phyloP scores from a whole-genome alignment of 2,329 filamentous ascomycete genomes.

The Aspergillus latus region DNA sequence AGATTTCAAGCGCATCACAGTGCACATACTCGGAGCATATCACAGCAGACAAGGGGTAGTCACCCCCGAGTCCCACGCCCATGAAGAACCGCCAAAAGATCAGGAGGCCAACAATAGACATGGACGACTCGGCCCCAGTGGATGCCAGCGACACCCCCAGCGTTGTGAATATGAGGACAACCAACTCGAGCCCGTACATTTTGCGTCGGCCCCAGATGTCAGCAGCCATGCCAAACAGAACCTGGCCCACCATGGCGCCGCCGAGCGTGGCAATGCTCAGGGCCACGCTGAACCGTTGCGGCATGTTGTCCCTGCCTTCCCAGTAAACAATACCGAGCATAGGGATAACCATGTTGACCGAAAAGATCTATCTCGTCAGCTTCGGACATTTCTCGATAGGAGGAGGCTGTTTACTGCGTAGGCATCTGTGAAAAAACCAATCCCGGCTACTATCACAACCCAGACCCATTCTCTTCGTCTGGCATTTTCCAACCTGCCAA shows the following conservation, averaged over 20 bases:
- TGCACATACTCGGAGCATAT: constrained; percentile 57
- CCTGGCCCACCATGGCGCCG: constrained; percentile 31
- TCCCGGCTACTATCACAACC: constrained; percentile 16
- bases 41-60: constrained; percentile 63
- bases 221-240: constrained; percentile 35
- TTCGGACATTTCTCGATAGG: no score
- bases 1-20: neutral
- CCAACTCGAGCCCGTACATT: constrained; percentile 48
- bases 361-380: constrained; percentile 18
- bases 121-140: constrained; percentile 35
- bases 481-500: constrained; percentile 16
- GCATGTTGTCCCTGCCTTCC: neutral
- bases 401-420: constrained; percentile 10
- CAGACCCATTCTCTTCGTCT: constrained; percentile 18
- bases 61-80: constrained; percentile 59
- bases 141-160: constrained; percentile 43
- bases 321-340: constrained; percentile 17
- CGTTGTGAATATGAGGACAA: constrained; percentile 45
- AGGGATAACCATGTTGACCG: constrained; percentile 20
- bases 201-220: constrained; percentile 46
- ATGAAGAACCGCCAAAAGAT: constrained; percentile 45
- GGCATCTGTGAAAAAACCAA: constrained; percentile 19
- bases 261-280: constrained; percentile 25
- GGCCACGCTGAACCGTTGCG: constrained; percentile 12
- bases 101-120: constrained; percentile 41